A percentile compares a stretch with the other conserved stretches of the same genome.
Evolutionary conservation across 352 stramenopile species (phyloP).

Genomic region (Ophiocytium majus): DNA sequence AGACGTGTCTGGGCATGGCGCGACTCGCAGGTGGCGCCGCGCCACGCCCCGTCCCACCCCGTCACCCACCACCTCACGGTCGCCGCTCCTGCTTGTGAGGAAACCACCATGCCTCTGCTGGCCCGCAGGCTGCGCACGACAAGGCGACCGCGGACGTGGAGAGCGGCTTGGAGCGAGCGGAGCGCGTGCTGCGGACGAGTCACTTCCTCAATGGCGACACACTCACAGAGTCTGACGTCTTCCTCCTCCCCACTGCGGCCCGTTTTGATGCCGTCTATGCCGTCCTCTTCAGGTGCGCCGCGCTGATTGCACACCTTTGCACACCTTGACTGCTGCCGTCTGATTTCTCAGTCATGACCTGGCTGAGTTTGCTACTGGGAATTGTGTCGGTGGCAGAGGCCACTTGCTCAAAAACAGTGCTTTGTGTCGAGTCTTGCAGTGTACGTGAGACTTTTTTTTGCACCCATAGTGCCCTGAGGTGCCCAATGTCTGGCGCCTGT

Average conservation of each 20-base stretch:
- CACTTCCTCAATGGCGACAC: conserved; percentile 63
- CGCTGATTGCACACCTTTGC: background rate
- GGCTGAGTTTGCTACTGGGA: background rate
- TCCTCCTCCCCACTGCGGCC: conserved; percentile 66
- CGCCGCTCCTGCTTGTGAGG: too few relatives aligned
- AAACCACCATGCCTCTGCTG: too few relatives aligned
- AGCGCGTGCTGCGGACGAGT: conserved; percentile 62
- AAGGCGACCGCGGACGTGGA: conserved; percentile 63
- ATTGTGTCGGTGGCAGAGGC: too few relatives aligned
- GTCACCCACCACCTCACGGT: too few relatives aligned
- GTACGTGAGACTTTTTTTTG: too few relatives aligned
- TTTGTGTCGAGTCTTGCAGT: too few relatives aligned
- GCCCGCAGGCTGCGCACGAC: conserved; percentile 60
- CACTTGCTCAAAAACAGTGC: too few relatives aligned
- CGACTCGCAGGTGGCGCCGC: too few relatives aligned
- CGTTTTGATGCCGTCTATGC: conserved; percentile 71
- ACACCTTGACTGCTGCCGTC: background rate
- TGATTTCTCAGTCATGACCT: background rate
- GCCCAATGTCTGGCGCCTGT: too few relatives aligned
- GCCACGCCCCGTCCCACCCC: too few relatives aligned
- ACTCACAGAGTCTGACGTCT: conserved; percentile 67
- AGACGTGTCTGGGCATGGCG: too few relatives aligned
- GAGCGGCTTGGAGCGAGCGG: conserved; percentile 62
- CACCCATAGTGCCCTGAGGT: background rate
- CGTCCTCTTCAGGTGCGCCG: conserved; percentile 65